phyloP scores from a whole-genome alignment of 2,329 filamentous ascomycete genomes.

The Pseudogymnoascus sp. region DNA sequence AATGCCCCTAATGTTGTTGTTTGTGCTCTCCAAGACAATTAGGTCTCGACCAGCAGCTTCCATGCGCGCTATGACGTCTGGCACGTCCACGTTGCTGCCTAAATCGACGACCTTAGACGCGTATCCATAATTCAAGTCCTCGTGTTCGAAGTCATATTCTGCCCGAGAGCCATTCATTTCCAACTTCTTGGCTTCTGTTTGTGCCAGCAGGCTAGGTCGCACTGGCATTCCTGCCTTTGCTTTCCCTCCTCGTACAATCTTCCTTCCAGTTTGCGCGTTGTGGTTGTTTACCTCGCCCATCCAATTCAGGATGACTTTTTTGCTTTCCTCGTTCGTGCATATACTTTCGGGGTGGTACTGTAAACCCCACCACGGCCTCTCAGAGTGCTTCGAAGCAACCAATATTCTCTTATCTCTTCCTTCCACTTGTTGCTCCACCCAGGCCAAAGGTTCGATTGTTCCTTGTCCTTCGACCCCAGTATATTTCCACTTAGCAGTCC shows the following conservation, averaged over 20 bases:
- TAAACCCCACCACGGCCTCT: conserved; percentile 60
- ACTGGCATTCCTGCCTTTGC: conserved; percentile 20
- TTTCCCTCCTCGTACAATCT: conserved; percentile 13
- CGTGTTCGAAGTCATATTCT: conserved; percentile 7
- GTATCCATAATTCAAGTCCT: conserved; percentile 30
- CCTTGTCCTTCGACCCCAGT: conserved; percentile 22
- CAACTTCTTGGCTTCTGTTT: conserved; percentile 16
- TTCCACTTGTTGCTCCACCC: conserved; percentile 27
- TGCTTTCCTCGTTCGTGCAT: conserved; percentile 54
- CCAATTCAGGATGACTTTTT: conserved; percentile 54
- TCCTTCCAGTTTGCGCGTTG: conserved; percentile 31
- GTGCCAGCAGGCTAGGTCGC: conserved; percentile 25
- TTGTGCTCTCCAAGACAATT: conserved; percentile 46
- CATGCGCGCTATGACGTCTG: conserved; percentile 47
- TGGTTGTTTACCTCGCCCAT: conserved; percentile 48
- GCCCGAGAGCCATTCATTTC: background rate
- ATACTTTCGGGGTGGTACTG: conserved; percentile 69
- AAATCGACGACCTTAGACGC: conserved; percentile 39
- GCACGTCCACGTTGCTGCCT: conserved; percentile 42
- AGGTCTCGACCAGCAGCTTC: conserved; percentile 35
- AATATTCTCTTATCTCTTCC: conserved; percentile 38
- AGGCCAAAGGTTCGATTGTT: conserved; percentile 30
- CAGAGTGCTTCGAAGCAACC: conserved; percentile 54
- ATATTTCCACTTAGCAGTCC: conserved; percentile 20
- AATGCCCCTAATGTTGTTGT: conserved; percentile 35